Evolutionary conservation across 1,284 basidiomycete genomes (phyloP), one percentile per base, ranked within the genome.

Genomic region (Cerioporus squamosus): DNA sequence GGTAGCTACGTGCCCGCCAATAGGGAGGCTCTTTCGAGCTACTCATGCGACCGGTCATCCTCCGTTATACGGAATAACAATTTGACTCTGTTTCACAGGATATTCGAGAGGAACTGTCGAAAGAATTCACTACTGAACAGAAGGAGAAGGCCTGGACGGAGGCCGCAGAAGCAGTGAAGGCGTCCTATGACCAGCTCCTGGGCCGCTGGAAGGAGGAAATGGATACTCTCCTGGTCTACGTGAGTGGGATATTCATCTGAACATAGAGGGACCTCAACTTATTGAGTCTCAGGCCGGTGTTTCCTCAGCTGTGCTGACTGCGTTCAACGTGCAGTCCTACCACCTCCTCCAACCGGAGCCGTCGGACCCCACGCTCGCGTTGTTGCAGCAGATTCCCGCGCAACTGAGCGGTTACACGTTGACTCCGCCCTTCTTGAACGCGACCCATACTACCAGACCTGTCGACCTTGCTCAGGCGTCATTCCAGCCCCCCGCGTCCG

Each of bases 221-320:
- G 46, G 53, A 55, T 39, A 50, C 46, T 3, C 39, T 55, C 7
- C 26, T 55, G 5, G 46, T 55, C 9, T 55, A 49, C 23, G 53
- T 55, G 36, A 39, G 51, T 29, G 23, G 36, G 2, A 18, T 18
- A 2, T 33, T 14, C 29, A 9, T 6, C 3, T 1, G 31, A 24
- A 33, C 18, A 14, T 18, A 2, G 14, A 33, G 24, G 6, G 29
- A 29, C 29, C 29, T 8, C 10, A 20, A 5, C 17, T n/a, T 15
- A 31, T 50, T n/a, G 2, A 9, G 3, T 36, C 14, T 20, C 5
- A 57, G 55, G 44, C 49, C 12, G 55, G 55, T 26, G 29, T 58
- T 20, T 58, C 48, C 17, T 58, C 56, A 5, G 56, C 56, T 5
- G 50, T 53, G 10, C 26, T 58, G 17, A 58, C 56, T 15, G 51